Percentiles rank a stretch among this genome's conserved stretches.
These are phyloP conservation scores for Rhynchospora tenuis DNA, from an alignment of 176 grass and related monocot genomes.

Conservation along the genomic window DNA sequence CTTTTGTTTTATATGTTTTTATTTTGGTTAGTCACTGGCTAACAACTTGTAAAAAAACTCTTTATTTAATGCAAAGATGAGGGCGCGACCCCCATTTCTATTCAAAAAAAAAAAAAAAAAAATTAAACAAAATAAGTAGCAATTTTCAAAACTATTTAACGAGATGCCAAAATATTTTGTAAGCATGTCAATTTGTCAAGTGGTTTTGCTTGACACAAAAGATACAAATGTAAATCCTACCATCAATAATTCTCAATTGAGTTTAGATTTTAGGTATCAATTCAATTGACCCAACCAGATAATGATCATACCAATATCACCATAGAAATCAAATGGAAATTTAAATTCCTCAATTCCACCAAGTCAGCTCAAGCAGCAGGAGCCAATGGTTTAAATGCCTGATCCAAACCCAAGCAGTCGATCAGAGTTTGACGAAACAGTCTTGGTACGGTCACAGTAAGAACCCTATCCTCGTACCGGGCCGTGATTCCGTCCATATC, in stretches of 20 bases:
- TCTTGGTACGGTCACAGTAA: constrained; percentile 68
- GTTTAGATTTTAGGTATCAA: background rate
- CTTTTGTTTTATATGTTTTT: too few species aligned
- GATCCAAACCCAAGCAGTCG: constrained; percentile 11
- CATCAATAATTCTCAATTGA: background rate
- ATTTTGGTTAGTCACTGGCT: too few species aligned
- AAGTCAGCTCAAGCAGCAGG: constrained; percentile 52
- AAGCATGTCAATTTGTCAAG: background rate
- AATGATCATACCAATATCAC: background rate
- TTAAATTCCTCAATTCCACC: background rate
- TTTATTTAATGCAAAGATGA: too few species aligned
- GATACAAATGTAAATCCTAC: background rate
- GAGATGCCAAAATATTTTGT: too few species aligned
- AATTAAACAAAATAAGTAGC: background rate
- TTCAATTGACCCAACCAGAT: background rate
- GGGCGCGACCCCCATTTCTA: too few species aligned
- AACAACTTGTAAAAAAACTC: too few species aligned
- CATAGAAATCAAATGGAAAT: background rate
- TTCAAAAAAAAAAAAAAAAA: too few species aligned
- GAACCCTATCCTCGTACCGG: constrained; percentile 48
- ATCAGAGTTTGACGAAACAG: constrained; percentile 30
- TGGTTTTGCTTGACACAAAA: background rate
- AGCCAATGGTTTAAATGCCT: constrained; percentile 33
- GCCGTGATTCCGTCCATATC: constrained; percentile 60
- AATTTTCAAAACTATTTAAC: too few species aligned